phyloP scores from a whole-genome alignment of 495 filamentous ascomycete genomes.

The Penicillium maclennaniae region DNA sequence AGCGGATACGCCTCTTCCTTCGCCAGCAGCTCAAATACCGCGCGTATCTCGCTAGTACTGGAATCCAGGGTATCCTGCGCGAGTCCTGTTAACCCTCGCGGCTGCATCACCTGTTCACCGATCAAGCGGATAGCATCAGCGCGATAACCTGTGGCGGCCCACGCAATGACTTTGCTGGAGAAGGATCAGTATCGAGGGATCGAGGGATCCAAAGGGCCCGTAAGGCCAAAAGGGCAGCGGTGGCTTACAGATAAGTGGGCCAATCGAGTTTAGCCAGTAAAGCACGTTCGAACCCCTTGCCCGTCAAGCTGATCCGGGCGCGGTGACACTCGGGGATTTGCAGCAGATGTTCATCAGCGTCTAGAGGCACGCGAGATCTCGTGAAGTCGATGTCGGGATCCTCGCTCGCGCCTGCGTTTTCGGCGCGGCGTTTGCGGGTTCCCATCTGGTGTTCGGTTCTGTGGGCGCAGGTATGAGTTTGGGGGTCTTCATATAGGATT shows the following conservation, averaged over 20 bases:
- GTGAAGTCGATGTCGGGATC: constrained; percentile 19
- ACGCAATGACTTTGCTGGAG: constrained; percentile 51
- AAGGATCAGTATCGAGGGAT: neutral
- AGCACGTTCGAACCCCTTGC: constrained; percentile 63
- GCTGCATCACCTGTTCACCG: constrained; percentile 62
- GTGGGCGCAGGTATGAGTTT: constrained; percentile 4
- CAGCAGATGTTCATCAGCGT: constrained; percentile 43
- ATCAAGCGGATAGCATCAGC: constrained; percentile 64
- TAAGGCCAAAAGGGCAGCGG: neutral
- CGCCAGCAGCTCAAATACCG: constrained; percentile 50
- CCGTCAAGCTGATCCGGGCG: constrained; percentile 65
- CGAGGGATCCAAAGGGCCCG: no score
- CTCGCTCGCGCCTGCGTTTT: constrained; percentile 18
- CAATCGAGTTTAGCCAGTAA: constrained; percentile 66
- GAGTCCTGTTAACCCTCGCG: constrained; percentile 62
- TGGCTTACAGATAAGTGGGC: constrained; percentile 54
- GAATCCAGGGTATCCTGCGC: constrained; percentile 61
- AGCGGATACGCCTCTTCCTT: constrained; percentile 50
- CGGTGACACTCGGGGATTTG: constrained; percentile 60
- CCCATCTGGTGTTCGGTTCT: constrained; percentile 73
- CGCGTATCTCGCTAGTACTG: constrained; percentile 57
- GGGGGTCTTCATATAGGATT: neutral
- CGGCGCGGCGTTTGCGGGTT: constrained; percentile 56
- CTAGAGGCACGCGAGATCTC: constrained; percentile 29
- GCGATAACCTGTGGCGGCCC: constrained; percentile 63